Conservation (phyloP, 306 rosid species). For the Castanea sativa region DNA sequence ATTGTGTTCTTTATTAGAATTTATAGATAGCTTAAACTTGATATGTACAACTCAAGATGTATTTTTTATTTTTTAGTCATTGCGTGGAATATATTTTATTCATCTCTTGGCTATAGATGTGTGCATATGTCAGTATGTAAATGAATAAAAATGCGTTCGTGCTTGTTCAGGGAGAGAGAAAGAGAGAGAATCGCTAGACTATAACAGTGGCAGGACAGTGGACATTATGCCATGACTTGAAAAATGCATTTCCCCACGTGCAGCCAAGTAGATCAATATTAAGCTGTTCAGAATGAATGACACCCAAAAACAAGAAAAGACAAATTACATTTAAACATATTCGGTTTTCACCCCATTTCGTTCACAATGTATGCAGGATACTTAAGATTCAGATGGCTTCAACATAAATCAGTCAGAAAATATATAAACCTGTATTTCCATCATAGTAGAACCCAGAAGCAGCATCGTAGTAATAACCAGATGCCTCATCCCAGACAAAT, state of each 20-base stretch:
- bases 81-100: background rate
- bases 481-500: conserved; percentile 97
- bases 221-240: background rate
- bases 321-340: background rate
- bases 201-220: too few species aligned
- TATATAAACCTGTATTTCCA: conserved; percentile 72
- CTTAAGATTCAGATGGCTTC: conserved; percentile 1
- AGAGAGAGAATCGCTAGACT: background rate
- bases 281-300: background rate
- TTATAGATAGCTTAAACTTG: too few species aligned
- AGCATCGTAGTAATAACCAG: conserved; percentile 98
- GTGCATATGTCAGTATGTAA: background rate
- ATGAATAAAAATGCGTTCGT: background rate
- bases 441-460: conserved; percentile 98
- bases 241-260: background rate
- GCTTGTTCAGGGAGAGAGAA: background rate
- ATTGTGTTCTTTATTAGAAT: too few species aligned
- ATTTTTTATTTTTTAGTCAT: too few species aligned
- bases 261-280: background rate
- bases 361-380: background rate
- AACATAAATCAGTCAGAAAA: conserved; percentile 18
- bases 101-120: background rate
- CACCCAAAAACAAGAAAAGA: background rate
- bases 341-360: background rate
- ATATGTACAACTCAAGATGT: too few species aligned